Evolutionary conservation across 179 eudicot genomes (phyloP).

Genomic region (Silene vulgaris): DNA sequence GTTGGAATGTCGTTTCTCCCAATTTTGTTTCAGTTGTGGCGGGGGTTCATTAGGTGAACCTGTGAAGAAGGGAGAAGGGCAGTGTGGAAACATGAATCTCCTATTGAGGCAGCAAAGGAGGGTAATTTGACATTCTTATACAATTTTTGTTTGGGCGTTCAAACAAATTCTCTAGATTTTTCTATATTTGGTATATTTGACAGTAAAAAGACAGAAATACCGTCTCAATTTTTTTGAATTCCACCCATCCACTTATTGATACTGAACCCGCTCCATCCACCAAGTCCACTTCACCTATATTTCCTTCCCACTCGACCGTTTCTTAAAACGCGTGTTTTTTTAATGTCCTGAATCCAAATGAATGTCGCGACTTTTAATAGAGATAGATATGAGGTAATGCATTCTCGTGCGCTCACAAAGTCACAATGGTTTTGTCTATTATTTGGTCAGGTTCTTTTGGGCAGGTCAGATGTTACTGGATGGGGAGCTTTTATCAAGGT

Average conservation of each 20-base stretch:
- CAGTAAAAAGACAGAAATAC: neutral
- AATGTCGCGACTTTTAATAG: neutral
- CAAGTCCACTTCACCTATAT: neutral
- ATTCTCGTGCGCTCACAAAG: conserved; percentile 2
- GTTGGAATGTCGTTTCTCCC: neutral
- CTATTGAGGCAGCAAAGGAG: conserved; percentile 84
- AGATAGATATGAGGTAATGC: neutral
- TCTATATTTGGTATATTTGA: conserved; percentile 2
- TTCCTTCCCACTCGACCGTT: neutral
- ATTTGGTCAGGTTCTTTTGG: conserved; percentile 65
- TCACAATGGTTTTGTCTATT: neutral
- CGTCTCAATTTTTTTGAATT: too few relatives aligned
- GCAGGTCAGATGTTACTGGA: conserved; percentile 85
- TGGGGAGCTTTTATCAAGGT: conserved; percentile 99
- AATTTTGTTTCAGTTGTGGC: conserved; percentile 65
- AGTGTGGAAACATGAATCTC: conserved; percentile 95
- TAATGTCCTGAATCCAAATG: too few relatives aligned
- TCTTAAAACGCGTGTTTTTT: neutral
- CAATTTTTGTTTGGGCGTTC: neutral
- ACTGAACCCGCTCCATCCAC: neutral
- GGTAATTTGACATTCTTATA: conserved; percentile 27
- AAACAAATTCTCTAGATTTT: neutral
- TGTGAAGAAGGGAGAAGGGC: conserved; percentile 78
- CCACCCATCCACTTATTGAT: neutral
- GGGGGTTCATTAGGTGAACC: conserved; percentile 90